phyloP scores from a whole-genome alignment of 179 eudicot species.

The Beta lomatogona region DNA sequence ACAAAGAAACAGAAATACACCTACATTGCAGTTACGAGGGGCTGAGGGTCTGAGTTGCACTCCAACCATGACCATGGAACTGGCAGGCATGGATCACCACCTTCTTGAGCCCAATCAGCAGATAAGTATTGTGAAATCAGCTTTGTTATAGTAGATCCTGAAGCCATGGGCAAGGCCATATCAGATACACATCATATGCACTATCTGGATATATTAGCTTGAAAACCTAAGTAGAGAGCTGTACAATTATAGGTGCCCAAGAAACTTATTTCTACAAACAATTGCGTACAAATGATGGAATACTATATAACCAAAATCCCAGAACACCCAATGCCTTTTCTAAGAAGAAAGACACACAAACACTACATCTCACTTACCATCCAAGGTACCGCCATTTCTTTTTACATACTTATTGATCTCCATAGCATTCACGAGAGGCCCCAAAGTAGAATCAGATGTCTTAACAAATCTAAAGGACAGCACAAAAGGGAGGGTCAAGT shows the following conservation, averaged over 20 bases:
- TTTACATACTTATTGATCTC: slow-evolving; percentile 80
- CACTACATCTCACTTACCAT: slow-evolving; percentile 55
- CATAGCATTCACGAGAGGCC: slow-evolving; percentile 95
- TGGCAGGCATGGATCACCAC: slow-evolving; percentile 98
- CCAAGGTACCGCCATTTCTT: slow-evolving; percentile 72
- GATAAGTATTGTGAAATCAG: slow-evolving; percentile 55
- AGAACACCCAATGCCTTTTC: neutral
- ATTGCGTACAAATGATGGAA: neutral
- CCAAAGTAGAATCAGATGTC: slow-evolving; percentile 82
- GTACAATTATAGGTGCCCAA: neutral
- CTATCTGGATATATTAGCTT: neutral
- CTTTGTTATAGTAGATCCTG: slow-evolving; percentile 59
- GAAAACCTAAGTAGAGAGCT: slow-evolving; percentile 1
- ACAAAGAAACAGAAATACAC: slow-evolving; percentile 7
- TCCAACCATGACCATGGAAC: slow-evolving; percentile 95
- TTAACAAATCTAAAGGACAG: slow-evolving; percentile 72
- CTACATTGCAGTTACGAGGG: slow-evolving; percentile 70
- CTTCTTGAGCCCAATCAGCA: slow-evolving; percentile 89
- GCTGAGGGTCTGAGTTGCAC: slow-evolving; percentile 83
- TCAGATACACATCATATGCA: slow-evolving; percentile 20
- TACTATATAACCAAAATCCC: neutral
- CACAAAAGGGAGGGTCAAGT: slow-evolving; percentile 84
- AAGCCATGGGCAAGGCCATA: slow-evolving; percentile 23
- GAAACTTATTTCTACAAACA: neutral
- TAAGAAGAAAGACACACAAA: slow-evolving; percentile 12